phyloP scores from a whole-genome alignment of 164 flowering plant genomes.

The Akebia trifoliata region DNA sequence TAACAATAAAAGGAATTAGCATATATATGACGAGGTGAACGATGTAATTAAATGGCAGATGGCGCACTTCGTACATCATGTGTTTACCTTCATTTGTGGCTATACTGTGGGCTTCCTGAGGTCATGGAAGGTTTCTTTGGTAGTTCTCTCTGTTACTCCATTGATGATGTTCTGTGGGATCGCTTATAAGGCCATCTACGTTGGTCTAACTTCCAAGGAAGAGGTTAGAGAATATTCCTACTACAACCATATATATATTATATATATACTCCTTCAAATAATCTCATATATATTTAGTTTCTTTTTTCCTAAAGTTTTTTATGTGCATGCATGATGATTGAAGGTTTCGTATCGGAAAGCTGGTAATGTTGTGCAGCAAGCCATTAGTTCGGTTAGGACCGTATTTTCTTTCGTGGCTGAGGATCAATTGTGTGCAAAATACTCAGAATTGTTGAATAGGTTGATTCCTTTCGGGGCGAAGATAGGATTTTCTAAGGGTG shows the following conservation, averaged over 20 bases:
- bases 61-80: constrained; percentile 66
- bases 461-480: constrained; percentile 54
- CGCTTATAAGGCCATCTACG: constrained; percentile 72
- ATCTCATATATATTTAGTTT: background rate
- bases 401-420: constrained; percentile 68
- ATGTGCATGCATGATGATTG: too few relatives aligned
- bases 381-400: constrained; percentile 62
- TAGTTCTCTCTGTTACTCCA: constrained; percentile 63
- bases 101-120: constrained; percentile 55
- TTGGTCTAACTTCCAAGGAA: constrained; percentile 67
- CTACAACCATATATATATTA: background rate
- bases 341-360: constrained; percentile 60
- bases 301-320: background rate
- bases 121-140: constrained; percentile 68
- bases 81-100: constrained; percentile 65
- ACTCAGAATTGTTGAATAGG: constrained; percentile 30
- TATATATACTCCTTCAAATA: background rate
- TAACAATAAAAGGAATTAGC: too few relatives aligned
- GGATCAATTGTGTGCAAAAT: constrained; percentile 44
- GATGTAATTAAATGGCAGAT: constrained; percentile 36
- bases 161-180: constrained; percentile 70
- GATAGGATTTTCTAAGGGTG: constrained; percentile 74
- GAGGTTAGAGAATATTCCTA: constrained; percentile 53
- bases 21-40: too few relatives aligned
- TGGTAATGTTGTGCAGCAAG: constrained; percentile 62